These are phyloP conservation scores for Neurospora sp. DNA, from an alignment of 495 filamentous ascomycete genomes.

Conservation along the genomic window DNA sequence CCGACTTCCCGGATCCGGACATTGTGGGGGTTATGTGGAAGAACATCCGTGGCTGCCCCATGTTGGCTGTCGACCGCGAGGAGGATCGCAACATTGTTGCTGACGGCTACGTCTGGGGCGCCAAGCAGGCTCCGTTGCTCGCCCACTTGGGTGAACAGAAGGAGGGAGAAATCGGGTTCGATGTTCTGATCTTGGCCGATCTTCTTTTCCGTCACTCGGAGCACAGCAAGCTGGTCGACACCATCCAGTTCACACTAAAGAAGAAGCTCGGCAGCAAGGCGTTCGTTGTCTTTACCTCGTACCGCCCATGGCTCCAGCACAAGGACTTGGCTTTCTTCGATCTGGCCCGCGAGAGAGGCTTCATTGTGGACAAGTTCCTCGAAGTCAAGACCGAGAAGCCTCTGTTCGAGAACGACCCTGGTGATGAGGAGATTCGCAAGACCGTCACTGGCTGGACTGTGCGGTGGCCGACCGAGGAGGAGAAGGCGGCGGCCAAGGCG, in stretches of 20 bases:
- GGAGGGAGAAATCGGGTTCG: slow-evolving; percentile 42
- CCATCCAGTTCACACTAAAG: slow-evolving; percentile 53
- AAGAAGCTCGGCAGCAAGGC: slow-evolving; percentile 47
- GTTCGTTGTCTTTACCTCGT: slow-evolving; percentile 86
- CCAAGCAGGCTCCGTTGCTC: slow-evolving; percentile 40
- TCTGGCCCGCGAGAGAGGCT: slow-evolving; percentile 53
- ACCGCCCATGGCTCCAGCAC: slow-evolving; percentile 79
- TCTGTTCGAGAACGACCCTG: slow-evolving; percentile 81
- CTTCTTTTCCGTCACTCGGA: slow-evolving; percentile 83
- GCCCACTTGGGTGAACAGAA: slow-evolving; percentile 29
- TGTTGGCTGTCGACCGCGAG: slow-evolving; percentile 4
- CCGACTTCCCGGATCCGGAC: slow-evolving; percentile 80
- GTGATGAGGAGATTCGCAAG: slow-evolving; percentile 63
- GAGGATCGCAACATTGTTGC: slow-evolving; percentile 29
- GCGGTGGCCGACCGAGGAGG: slow-evolving; percentile 31
- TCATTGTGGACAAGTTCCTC: slow-evolving; percentile 64
- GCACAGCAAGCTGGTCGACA: slow-evolving; percentile 64
- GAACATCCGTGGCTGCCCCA: slow-evolving; percentile 51
- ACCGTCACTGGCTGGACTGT: slow-evolving; percentile 77
- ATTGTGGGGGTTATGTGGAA: slow-evolving; percentile 62
- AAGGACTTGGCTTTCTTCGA: slow-evolving; percentile 84
- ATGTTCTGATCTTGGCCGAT: slow-evolving; percentile 77
- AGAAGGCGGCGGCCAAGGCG: slow-evolving; percentile 1
- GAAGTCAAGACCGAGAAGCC: slow-evolving; percentile 73
- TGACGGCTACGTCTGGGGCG: slow-evolving; percentile 77